These are phyloP conservation scores for Thelephora ganbajun DNA, from an alignment of 768 basidiomycete genomes.

Conservation along the genomic window DNA sequence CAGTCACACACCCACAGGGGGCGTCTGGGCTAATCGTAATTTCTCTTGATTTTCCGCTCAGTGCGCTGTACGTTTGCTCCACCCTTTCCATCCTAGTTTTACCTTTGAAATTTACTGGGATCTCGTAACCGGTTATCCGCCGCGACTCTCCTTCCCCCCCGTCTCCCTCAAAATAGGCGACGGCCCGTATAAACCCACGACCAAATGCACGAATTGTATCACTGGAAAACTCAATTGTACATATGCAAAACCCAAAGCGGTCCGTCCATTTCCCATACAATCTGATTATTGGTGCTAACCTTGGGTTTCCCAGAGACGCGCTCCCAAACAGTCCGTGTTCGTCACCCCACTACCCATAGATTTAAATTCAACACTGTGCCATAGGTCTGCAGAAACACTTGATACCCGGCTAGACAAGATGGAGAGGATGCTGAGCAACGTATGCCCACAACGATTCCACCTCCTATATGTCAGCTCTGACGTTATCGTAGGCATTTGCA, in stretches of 20 bases:
- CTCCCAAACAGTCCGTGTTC: not conserved
- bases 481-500: not conserved
- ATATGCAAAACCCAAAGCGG: not conserved
- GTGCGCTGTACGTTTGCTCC: too few species aligned
- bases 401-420: constrained; percentile 6
- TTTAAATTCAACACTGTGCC: not conserved
- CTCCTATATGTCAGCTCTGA: not conserved
- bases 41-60: not conserved
- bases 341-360: not conserved
- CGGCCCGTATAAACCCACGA: not conserved
- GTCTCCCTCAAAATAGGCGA: not conserved
- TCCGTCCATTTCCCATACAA: not conserved
- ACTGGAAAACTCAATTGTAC: not conserved
- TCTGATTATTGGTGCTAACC: not conserved
- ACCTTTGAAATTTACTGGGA: too few species aligned
- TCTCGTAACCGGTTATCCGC: too few species aligned
- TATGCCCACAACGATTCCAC: not conserved
- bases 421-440: constrained; percentile 5
- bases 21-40: constrained; percentile 23
- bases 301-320: not conserved
- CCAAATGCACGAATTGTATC: not conserved
- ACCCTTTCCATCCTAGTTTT: too few species aligned
- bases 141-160: too few species aligned
- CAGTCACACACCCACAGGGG: constrained; percentile 18
- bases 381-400: constrained; percentile 2